Percentiles rank a stretch among this genome's conserved stretches.
phyloP scores from a whole-genome alignment of 148 eudicot genomes.

The Dianthus caryophyllus region DNA sequence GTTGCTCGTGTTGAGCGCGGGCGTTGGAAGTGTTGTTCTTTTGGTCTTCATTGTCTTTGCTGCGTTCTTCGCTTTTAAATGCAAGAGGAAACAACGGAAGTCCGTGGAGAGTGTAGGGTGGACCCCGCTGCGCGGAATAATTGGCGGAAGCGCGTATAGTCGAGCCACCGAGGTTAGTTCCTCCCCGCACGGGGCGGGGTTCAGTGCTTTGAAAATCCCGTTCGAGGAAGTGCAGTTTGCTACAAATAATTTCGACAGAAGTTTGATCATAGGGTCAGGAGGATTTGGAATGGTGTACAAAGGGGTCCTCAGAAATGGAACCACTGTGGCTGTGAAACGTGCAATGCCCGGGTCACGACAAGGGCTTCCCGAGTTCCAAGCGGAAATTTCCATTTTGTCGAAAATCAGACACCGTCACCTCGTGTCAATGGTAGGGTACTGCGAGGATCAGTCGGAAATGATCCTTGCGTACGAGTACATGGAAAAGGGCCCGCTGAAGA shows the following conservation, averaged over 20 bases:
- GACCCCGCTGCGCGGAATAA: constrained; percentile 51
- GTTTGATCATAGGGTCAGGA: constrained; percentile 68
- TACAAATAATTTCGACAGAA: constrained; percentile 73
- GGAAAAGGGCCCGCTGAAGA: constrained; percentile 79
- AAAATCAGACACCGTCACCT: constrained; percentile 85
- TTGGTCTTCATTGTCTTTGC: constrained; percentile 34
- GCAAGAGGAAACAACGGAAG: constrained; percentile 43
- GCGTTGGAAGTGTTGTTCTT: constrained; percentile 44
- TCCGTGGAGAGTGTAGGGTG: constrained; percentile 66
- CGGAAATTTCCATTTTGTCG: constrained; percentile 76
- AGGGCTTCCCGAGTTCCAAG: constrained; percentile 90
- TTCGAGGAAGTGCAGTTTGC: constrained; percentile 69
- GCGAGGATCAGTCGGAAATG: constrained; percentile 95
- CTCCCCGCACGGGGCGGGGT: constrained; percentile 46
- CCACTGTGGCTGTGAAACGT: constrained; percentile 79
- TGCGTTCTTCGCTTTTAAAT: constrained; percentile 27
- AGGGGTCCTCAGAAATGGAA: constrained; percentile 59
- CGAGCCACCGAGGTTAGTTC: constrained; percentile 44
- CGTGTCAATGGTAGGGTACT: constrained; percentile 85
- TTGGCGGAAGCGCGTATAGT: constrained; percentile 50
- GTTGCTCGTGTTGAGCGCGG: constrained; percentile 45
- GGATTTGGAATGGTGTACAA: constrained; percentile 94
- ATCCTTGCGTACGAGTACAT: constrained; percentile 88
- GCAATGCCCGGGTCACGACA: constrained; percentile 90
- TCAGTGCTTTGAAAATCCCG: constrained; percentile 51